These are phyloP conservation scores for Mollisia scopiformis DNA, from an alignment of 2,329 filamentous ascomycete genomes.

Conservation along the genomic window DNA sequence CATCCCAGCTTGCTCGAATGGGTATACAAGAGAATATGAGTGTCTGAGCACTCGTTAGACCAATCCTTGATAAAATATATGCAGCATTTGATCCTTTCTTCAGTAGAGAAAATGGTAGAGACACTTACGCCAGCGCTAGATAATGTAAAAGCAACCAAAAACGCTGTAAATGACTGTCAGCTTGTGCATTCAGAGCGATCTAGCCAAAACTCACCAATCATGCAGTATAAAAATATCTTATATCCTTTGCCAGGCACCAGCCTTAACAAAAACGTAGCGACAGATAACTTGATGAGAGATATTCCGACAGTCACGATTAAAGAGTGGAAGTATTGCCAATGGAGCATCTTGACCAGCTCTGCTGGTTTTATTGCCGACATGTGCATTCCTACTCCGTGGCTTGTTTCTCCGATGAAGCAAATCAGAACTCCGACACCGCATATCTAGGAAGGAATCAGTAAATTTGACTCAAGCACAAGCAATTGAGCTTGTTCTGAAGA, in stretches of 20 bases:
- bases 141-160: slow-evolving; percentile 46
- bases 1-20: slow-evolving; percentile 48
- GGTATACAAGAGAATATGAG: slow-evolving; percentile 52
- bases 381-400: slow-evolving; percentile 49
- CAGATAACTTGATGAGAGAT: slow-evolving; percentile 50
- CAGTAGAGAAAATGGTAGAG: too few relatives aligned
- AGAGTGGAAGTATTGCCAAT: slow-evolving; percentile 46
- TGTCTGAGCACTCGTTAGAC: slow-evolving; percentile 32
- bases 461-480: neutral
- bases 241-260: slow-evolving; percentile 43
- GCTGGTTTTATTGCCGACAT: slow-evolving; percentile 35
- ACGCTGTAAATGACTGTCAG: slow-evolving; percentile 35
- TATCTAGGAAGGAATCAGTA: neutral
- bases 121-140: slow-evolving; percentile 40
- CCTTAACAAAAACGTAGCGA: slow-evolving; percentile 48
- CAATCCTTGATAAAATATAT: too few relatives aligned
- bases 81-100: too few relatives aligned
- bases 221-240: slow-evolving; percentile 44
- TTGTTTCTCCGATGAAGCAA: slow-evolving; percentile 39
- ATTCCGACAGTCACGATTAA: slow-evolving; percentile 46
- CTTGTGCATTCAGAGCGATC: slow-evolving; percentile 6
- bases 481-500: neutral
- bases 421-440: slow-evolving; percentile 20
- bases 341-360: slow-evolving; percentile 38
- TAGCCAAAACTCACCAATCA: slow-evolving; percentile 47